A percentile compares a stretch with the other conserved stretches of the same genome.
phyloP scores from a whole-genome alignment of 139 green algal species.

The Prasinococcaceae sp. region DNA sequence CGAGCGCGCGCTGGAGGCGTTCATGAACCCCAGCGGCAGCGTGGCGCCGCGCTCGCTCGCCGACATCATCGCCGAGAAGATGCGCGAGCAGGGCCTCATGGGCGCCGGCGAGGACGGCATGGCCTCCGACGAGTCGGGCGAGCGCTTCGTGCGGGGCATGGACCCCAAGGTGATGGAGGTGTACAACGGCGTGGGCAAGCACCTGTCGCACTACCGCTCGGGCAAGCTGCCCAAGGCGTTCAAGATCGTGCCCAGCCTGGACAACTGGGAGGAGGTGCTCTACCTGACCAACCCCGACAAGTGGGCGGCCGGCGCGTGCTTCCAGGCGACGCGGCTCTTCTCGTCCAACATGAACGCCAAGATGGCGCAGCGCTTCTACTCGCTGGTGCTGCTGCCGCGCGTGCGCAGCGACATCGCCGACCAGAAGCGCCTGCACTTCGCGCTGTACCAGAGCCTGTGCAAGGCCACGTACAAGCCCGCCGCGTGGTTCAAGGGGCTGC shows the following conservation, averaged over 20 bases:
- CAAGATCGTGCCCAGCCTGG: slow-evolving; percentile 91
- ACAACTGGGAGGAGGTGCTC: slow-evolving; percentile 95
- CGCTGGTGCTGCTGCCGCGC: slow-evolving; percentile 81
- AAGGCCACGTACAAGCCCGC: slow-evolving; percentile 96
- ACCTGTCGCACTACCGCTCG: slow-evolving; percentile 47
- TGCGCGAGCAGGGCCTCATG: slow-evolving; percentile 40
- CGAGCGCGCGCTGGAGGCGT: slow-evolving; percentile 63
- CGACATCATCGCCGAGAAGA: slow-evolving; percentile 76
- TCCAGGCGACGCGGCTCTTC: slow-evolving; percentile 84
- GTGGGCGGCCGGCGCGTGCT: slow-evolving; percentile 80
- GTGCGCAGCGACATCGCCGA: slow-evolving; percentile 71
- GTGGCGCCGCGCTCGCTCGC: slow-evolving; percentile 48
- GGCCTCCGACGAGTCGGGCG: neutral
- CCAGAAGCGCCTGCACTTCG: slow-evolving; percentile 84
- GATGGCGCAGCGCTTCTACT: slow-evolving; percentile 82
- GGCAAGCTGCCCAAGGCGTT: slow-evolving; percentile 96
- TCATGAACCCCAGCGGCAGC: slow-evolving; percentile 32
- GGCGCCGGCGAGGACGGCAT: neutral
- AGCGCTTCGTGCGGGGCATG: slow-evolving; percentile 31
- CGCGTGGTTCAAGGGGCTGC: slow-evolving; percentile 92
- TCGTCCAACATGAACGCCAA: slow-evolving; percentile 86
- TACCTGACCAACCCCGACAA: slow-evolving; percentile 58
- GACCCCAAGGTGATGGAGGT: slow-evolving; percentile 47
- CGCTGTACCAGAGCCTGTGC: slow-evolving; percentile 54
- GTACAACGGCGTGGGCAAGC: slow-evolving; percentile 24